These are phyloP conservation scores for Colletotrichum acutatum DNA, from an alignment of 2,329 filamentous ascomycete genomes.

Conservation along the genomic window DNA sequence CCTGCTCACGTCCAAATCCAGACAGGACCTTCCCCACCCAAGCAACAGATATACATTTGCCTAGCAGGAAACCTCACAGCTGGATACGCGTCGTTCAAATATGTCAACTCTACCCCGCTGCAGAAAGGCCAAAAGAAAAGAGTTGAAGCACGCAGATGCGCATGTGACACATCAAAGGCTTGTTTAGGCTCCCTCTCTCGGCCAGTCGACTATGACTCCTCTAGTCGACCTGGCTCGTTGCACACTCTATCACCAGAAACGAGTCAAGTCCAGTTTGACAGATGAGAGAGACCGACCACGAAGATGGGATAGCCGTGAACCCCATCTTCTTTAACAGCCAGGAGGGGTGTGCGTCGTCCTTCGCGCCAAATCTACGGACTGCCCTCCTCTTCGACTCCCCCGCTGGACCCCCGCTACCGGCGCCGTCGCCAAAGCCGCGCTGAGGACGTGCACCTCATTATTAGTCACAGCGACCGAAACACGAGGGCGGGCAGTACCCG, in stretches of 20 bases:
- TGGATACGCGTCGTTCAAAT: background rate
- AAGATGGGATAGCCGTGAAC: background rate
- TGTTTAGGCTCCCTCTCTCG: background rate
- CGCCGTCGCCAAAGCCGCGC: constrained; percentile 2
- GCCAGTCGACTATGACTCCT: background rate
- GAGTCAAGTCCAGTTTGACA: background rate
- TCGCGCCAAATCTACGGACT: background rate
- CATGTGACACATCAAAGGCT: background rate
- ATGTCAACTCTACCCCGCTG: constrained; percentile 4
- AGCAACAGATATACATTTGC: background rate
- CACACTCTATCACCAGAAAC: too few relatives aligned
- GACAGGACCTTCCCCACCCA: constrained; percentile 18
- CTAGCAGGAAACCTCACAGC: constrained; percentile 5
- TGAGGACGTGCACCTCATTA: background rate
- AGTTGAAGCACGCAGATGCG: background rate
- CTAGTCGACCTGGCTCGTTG: too few relatives aligned
- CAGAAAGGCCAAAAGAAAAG: background rate
- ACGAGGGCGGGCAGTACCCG: background rate
- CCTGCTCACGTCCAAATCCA: constrained; percentile 30
- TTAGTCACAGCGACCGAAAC: background rate
- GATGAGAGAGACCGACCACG: background rate
- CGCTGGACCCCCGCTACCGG: background rate
- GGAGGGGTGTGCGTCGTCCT: background rate
- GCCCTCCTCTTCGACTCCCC: background rate
- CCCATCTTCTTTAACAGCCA: background rate